Conservation (phyloP, 2,329 filamentous ascomycete genomes). For the Aspergillus phoenicis region DNA sequence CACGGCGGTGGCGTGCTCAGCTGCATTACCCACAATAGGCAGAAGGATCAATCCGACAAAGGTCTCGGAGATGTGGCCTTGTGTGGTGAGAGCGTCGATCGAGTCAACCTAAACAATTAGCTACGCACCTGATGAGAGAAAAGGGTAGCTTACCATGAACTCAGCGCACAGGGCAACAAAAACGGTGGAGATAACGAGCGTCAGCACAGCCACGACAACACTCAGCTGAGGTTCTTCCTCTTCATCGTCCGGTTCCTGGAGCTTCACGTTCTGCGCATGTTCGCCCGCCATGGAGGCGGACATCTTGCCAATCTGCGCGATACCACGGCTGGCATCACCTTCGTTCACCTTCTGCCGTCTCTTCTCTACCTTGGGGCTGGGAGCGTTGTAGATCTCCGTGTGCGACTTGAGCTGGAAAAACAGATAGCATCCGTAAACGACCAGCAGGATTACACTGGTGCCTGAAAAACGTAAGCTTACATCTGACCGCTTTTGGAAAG, state of each 20-base stretch:
- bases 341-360: constrained; percentile 49
- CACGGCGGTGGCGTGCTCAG: constrained; percentile 66
- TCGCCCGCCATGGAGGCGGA: constrained; percentile 54
- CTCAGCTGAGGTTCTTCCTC: constrained; percentile 74
- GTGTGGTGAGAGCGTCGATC: constrained; percentile 57
- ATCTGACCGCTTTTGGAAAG: background rate
- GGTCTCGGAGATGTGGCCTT: constrained; percentile 56
- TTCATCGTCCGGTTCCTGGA: constrained; percentile 65
- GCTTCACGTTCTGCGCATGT: constrained; percentile 51
- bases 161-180: constrained; percentile 77
- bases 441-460: constrained; percentile 74
- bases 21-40: constrained; percentile 67
- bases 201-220: constrained; percentile 70
- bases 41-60: constrained; percentile 67
- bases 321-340: constrained; percentile 52
- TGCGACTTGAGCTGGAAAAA: constrained; percentile 92
- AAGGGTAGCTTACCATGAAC: constrained; percentile 54
- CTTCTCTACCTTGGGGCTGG: constrained; percentile 75
- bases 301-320: constrained; percentile 58
- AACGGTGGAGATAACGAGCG: constrained; percentile 72
- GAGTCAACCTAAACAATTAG: constrained; percentile 47
- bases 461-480: constrained; percentile 24
- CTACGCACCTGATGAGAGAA: background rate
- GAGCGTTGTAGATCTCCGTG: constrained; percentile 73
- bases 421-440: constrained; percentile 82